These are phyloP conservation scores for Verticillium isaacii DNA, from an alignment of 2,329 filamentous ascomycete genomes.

Conservation along the genomic window DNA sequence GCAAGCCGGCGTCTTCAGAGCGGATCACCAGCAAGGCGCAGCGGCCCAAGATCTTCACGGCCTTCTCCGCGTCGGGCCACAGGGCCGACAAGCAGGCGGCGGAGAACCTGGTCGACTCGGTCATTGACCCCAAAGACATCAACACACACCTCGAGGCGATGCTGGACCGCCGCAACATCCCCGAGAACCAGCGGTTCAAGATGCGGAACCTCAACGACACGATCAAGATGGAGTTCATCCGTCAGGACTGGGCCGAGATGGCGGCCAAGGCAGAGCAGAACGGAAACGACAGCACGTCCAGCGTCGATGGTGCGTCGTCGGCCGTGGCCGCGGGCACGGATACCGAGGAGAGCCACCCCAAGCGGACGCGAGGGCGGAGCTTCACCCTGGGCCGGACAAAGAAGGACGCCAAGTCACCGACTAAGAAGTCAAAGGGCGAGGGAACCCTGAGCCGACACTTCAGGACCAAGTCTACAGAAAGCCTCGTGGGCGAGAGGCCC, in stretches of 20 bases:
- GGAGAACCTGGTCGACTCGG: slow-evolving; percentile 41
- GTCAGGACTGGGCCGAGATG: slow-evolving; percentile 76
- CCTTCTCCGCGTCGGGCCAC: slow-evolving; percentile 32
- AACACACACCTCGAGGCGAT: slow-evolving; percentile 55
- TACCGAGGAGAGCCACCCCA: slow-evolving; percentile 44
- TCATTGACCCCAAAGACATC: slow-evolving; percentile 50
- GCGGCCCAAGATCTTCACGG: slow-evolving; percentile 32
- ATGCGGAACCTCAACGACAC: slow-evolving; percentile 86
- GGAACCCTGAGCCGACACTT: slow-evolving; percentile 58
- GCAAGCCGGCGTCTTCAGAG: slow-evolving; percentile 13
- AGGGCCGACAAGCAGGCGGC: slow-evolving; percentile 30
- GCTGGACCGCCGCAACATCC: slow-evolving; percentile 85
- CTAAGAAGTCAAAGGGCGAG: slow-evolving; percentile 71
- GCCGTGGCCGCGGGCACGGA: slow-evolving; percentile 29
- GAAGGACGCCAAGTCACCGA: slow-evolving; percentile 61
- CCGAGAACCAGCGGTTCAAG: slow-evolving; percentile 87
- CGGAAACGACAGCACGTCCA: slow-evolving; percentile 35
- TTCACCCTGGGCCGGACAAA: slow-evolving; percentile 69
- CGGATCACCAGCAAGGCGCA: slow-evolving; percentile 30
- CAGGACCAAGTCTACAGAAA: slow-evolving; percentile 69
- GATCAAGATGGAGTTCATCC: slow-evolving; percentile 94
- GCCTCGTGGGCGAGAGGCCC: slow-evolving; percentile 53
- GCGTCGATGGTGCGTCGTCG: slow-evolving; percentile 25
- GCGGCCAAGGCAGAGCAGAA: slow-evolving; percentile 37
- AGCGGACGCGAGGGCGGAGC: slow-evolving; percentile 64